phyloP scores from a whole-genome alignment of 129 eudicot species.

The Heracleum sosnowskyi region DNA sequence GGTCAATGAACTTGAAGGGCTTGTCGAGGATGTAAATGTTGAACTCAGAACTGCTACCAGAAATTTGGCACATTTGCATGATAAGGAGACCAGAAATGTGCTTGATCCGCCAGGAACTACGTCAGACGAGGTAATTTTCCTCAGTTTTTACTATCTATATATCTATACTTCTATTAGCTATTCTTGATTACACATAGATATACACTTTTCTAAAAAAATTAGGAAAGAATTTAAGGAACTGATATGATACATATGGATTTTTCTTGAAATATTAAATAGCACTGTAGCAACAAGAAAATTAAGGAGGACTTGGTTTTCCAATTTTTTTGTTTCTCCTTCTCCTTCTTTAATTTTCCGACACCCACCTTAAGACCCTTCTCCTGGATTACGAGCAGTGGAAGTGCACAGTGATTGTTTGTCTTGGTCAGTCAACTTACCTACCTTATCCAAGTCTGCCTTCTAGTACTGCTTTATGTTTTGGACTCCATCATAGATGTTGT shows the following conservation, averaged over 20 bases:
- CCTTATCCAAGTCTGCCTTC: background rate
- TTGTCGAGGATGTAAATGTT: conserved; percentile 35
- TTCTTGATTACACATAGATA: background rate
- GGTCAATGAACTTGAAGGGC: conserved; percentile 49
- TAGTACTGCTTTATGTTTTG: background rate
- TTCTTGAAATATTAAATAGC: background rate
- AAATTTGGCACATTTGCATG: conserved; percentile 9
- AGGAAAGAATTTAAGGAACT: background rate
- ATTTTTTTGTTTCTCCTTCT: background rate
- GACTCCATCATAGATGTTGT: background rate
- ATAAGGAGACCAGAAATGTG: conserved; percentile 20
- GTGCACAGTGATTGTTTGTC: background rate
- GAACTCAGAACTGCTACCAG: conserved; percentile 26
- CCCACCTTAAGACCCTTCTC: background rate
- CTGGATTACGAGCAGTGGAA: background rate
- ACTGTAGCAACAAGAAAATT: background rate
- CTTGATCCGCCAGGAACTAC: conserved; percentile 10
- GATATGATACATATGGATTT: background rate
- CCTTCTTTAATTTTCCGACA: background rate
- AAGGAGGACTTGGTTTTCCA: background rate
- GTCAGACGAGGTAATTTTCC: conserved; percentile 28
- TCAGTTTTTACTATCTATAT: conserved; percentile 4
- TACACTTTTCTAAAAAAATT: background rate
- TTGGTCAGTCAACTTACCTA: background rate
- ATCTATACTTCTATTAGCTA: background rate